Conservation (phyloP, 2,329 filamentous ascomycete genomes). For the Aspergillus uvarum region DNA sequence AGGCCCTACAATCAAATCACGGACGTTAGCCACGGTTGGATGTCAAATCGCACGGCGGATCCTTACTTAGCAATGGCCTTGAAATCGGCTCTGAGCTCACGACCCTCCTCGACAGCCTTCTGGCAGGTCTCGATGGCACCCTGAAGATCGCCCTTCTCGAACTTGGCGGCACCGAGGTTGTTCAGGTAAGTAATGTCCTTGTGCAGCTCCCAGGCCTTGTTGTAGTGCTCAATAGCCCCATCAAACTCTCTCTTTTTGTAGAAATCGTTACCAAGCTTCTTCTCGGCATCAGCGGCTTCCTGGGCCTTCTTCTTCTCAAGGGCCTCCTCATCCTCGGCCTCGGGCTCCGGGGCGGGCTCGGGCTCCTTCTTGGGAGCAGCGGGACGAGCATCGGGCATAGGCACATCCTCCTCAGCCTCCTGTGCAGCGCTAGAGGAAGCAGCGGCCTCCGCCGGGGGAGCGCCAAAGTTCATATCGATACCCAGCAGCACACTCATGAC, state of each 20-base stretch:
- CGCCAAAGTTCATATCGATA: constrained; percentile 79
- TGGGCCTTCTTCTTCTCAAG: constrained; percentile 85
- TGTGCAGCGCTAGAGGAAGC: constrained; percentile 39
- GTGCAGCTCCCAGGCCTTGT: constrained; percentile 87
- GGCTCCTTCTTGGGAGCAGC: constrained; percentile 57
- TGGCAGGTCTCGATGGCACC: constrained; percentile 83
- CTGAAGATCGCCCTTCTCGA: constrained; percentile 93
- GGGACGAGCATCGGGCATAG: constrained; percentile 71
- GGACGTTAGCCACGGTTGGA: constrained; percentile 11
- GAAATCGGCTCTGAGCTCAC: constrained; percentile 89
- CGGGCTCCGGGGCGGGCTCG: constrained; percentile 62
- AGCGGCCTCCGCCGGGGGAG: constrained; percentile 50
- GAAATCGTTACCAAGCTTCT: constrained; percentile 86
- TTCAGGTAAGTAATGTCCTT: constrained; percentile 98
- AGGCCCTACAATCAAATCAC: constrained; percentile 61
- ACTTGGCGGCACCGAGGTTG: constrained; percentile 90
- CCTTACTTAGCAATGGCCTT: constrained; percentile 89
- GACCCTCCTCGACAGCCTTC: constrained; percentile 85
- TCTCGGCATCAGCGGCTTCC: constrained; percentile 89
- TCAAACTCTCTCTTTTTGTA: constrained; percentile 99
- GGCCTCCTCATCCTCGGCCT: constrained; percentile 77
- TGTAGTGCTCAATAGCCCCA: constrained; percentile 89
- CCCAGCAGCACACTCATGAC: constrained; percentile 92
- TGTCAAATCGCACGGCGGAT: background rate
- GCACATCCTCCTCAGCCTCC: constrained; percentile 68